Evolutionary conservation across 1,139 yeast species (phyloP), one percentile per base, ranked within the genome.

Genomic region (Williopsis jadinii): DNA sequence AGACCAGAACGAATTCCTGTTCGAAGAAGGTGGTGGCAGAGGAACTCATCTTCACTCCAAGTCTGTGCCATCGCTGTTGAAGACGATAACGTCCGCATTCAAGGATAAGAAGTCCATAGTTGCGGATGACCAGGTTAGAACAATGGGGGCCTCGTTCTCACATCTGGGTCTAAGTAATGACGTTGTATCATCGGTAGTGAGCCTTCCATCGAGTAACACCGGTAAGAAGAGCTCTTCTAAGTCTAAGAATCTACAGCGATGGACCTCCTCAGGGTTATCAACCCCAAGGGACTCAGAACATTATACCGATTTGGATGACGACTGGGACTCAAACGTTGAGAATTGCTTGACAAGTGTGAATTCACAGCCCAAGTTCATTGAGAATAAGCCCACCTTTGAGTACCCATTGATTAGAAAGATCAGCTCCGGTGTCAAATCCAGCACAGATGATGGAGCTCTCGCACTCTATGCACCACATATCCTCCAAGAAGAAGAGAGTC

Each of bases 261-360:
- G 30, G 24, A 27, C 28, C 9, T 11, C 35, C 24, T 40, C 48
- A n/a, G 29, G 28, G 13, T 19, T 31, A 12, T 41, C 46, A 8
- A 45, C 57, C 12, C 55, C 59, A 27, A 49, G 60, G 43, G 46
- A 47, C 28, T 59, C 60, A 26, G 55, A 50, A 32, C 63, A 60
- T 42, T 79, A 77, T 51, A 64, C 74, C 15, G 95, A 85, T 55
- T 61, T 80, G 38, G 96, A 87, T 58, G 95, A 84, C 54, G 96
- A 87, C 60, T 88, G 96, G 97, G 90, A 87, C 58, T 94, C 95
- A 5, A 84, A 80, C 32, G 70, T 87, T 36, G 87, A 83, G 48
- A 83, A 70, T 49, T 66, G 63, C 44, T 55, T 57, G 37, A 62
- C 66, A 56, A 66, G 61, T 49, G 64, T 40, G 46, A 59, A 43